Evolutionary conservation across 2,329 filamentous ascomycete species (phyloP).

Genomic region (Trichoderma harzianum): DNA sequence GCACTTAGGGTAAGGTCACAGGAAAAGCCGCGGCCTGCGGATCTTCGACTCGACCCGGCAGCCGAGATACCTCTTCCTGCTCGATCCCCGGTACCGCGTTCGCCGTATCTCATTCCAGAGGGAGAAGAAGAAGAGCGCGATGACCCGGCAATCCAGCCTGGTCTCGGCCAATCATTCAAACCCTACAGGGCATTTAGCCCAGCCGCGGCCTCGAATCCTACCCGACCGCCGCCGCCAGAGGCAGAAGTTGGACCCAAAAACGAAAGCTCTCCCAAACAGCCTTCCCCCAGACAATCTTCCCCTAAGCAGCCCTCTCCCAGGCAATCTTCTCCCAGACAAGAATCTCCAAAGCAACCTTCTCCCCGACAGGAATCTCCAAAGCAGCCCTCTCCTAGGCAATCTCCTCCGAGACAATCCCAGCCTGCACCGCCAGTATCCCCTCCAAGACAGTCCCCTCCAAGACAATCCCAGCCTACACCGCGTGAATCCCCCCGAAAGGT

Average conservation of each 20-base stretch:
- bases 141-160: conserved; percentile 26
- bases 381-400: neutral
- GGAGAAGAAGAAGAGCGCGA: conserved; percentile 22
- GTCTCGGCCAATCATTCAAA: conserved; percentile 20
- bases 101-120: conserved; percentile 28
- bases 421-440: neutral
- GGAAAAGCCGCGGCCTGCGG: conserved; percentile 30
- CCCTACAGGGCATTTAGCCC: conserved; percentile 19
- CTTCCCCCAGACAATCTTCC: conserved; percentile 3
- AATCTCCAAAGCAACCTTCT: neutral
- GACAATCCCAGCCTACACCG: neutral
- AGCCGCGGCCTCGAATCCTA: neutral
- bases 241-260: conserved; percentile 18
- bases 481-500: neutral
- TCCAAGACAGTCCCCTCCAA: neutral
- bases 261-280: conserved; percentile 15
- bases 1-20: conserved; percentile 50
- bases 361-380: neutral
- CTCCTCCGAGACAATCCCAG: neutral
- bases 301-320: neutral
- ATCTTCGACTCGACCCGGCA: conserved; percentile 35
- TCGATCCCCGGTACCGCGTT: conserved; percentile 28
- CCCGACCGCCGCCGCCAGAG: neutral
- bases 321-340: neutral
- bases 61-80: conserved; percentile 26